Conservation (phyloP, 1,139 yeast genomes). For the Kodamaea fungicola region DNA sequence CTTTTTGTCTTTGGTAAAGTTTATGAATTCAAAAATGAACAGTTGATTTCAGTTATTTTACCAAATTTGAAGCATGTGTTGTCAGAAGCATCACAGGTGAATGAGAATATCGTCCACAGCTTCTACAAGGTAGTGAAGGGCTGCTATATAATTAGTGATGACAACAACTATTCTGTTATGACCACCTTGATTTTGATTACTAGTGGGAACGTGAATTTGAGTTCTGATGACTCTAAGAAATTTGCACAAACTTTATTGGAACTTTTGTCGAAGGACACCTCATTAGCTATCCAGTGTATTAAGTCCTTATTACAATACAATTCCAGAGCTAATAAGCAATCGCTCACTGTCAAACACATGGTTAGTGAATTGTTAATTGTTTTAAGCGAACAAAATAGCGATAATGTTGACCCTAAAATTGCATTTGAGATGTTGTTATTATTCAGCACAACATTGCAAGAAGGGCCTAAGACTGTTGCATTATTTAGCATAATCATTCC, state of each 20-base stretch:
- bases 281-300: constrained; percentile 56
- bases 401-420: constrained; percentile 30
- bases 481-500: constrained; percentile 49
- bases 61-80: constrained; percentile 57
- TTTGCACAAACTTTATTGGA: constrained; percentile 33
- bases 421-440: constrained; percentile 54
- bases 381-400: constrained; percentile 15
- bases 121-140: constrained; percentile 37
- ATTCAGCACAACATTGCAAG: constrained; percentile 30
- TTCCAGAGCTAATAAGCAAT: constrained; percentile 20
- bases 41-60: constrained; percentile 48
- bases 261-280: constrained; percentile 30
- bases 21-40: constrained; percentile 46
- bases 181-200: constrained; percentile 62
- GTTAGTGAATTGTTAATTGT: constrained; percentile 25
- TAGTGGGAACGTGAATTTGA: constrained; percentile 43
- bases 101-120: constrained; percentile 26
- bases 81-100: constrained; percentile 25
- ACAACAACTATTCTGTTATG: constrained; percentile 44
- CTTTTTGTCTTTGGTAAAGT: constrained; percentile 61
- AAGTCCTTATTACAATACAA: constrained; percentile 50
- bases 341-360: constrained; percentile 30
- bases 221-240: constrained; percentile 27
- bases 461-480: constrained; percentile 24
- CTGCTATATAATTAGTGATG: constrained; percentile 21